Evolutionary conservation across 345 rosid species (phyloP).

Genomic region (Punica granatum): DNA sequence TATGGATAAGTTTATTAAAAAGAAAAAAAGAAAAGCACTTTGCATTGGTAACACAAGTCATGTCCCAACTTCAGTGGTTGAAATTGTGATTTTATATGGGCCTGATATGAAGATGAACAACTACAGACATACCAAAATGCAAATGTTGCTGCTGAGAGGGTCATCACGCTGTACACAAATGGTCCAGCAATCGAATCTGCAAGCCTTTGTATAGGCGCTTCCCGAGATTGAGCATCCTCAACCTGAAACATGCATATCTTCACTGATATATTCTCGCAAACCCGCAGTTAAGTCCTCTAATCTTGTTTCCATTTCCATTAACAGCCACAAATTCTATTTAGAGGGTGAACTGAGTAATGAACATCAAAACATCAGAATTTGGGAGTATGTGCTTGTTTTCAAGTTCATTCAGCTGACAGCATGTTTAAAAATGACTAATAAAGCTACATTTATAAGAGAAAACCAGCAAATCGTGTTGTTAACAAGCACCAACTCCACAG

Average conservation of each 20-base stretch:
- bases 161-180: slow-evolving; percentile 77
- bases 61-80: neutral
- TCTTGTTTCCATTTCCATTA: neutral
- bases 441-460: neutral
- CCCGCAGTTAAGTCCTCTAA: neutral
- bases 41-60: neutral
- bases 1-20: neutral
- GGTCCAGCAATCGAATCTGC: slow-evolving; percentile 98
- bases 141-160: slow-evolving; percentile 81
- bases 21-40: neutral
- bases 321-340: neutral
- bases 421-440: neutral
- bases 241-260: slow-evolving; percentile 43
- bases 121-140: slow-evolving; percentile 64
- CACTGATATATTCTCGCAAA: neutral
- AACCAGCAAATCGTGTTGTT: neutral
- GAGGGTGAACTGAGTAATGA: neutral
- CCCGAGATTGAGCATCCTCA: slow-evolving; percentile 93
- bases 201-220: slow-evolving; percentile 92
- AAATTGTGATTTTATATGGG: neutral
- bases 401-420: neutral
- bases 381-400: neutral
- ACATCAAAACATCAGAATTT: neutral
- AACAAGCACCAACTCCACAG: neutral
- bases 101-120: slow-evolving; percentile 1